Evolutionary conservation across 208 protist species (phyloP), one percentile per base, ranked within the genome.

Genomic region (Leptomonas pyrrhocoris): DNA sequence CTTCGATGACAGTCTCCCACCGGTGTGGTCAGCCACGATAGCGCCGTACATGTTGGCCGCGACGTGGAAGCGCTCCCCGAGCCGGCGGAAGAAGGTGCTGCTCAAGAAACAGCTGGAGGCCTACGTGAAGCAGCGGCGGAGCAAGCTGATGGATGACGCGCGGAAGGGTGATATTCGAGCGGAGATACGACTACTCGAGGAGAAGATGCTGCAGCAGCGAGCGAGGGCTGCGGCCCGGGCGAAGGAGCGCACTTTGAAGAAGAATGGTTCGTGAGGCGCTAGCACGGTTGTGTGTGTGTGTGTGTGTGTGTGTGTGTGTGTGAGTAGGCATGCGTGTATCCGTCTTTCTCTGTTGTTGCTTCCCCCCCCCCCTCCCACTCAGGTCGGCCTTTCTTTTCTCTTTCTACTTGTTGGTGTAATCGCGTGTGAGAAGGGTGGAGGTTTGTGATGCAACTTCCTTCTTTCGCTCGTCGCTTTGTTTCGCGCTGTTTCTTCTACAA

Each of bases 1-100:
- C 0, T 96, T 94, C 68, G 92, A 96, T 45, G 84, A 94, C 68
- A 86, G 83, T 28, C 53, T 95, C 21, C 90, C 90, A 0, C 23
- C 67, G 1, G 82, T 93, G 45, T 66, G 66, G 48, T 28, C 38
- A 28, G 90, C 81, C 34, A 64, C 27, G n/a, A 73, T 90, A 13
- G 56, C 75, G 15, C 68, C 87, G 21, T 66, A 87, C 59, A 89
- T 93, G 65, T 60, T 95, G 13, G 73, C 80, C 1, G 85, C 90
- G 0, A 91, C 86, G 30, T 95, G 90, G 90, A 65, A 54, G 0
- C 79, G 83, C 40, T 40, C 53, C 0, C 77, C 79, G 5, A 60
- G 68, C 4, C 76, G 80, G 16, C 85, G 88, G 28, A 93, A 93
- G 77, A 74, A 73, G 28, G 59, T 58, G 36, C 56, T 84, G 27